Evolutionary conservation across 1,139 yeast genomes (phyloP).

Genomic region (Yamadazyma trypodendri): DNA sequence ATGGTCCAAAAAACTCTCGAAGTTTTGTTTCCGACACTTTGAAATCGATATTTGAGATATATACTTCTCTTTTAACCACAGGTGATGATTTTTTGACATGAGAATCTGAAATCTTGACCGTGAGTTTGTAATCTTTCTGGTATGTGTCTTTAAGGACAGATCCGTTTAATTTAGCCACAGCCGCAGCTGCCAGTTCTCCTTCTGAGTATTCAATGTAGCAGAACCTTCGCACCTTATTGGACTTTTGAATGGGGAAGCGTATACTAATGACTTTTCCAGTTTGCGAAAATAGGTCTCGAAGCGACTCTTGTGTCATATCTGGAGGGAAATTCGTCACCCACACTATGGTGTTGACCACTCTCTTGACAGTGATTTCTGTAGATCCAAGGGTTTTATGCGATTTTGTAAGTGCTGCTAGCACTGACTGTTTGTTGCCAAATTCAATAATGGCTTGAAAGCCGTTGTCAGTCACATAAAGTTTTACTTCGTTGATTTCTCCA

Average conservation of each 20-base stretch:
- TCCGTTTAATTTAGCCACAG: constrained; percentile 46
- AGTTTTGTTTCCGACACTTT: constrained; percentile 32
- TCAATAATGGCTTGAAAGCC: constrained; percentile 50
- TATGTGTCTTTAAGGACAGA: constrained; percentile 22
- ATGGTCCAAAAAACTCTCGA: constrained; percentile 22
- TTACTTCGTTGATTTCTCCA: constrained; percentile 45
- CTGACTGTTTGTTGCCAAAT: constrained; percentile 48
- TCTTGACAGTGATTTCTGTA: constrained; percentile 42
- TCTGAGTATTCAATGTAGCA: constrained; percentile 67
- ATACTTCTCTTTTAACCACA: constrained; percentile 31
- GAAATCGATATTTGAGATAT: constrained; percentile 73
- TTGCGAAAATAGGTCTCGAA: constrained; percentile 42
- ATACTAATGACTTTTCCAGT: constrained; percentile 52
- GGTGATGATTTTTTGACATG: constrained; percentile 12
- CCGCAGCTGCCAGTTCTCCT: constrained; percentile 46
- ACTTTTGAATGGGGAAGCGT: constrained; percentile 66
- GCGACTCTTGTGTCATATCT: constrained; percentile 35
- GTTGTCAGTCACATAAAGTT: constrained; percentile 22
- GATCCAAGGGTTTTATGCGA: constrained; percentile 49
- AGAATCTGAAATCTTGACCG: constrained; percentile 18
- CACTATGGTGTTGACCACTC: constrained; percentile 48
- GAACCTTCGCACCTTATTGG: constrained; percentile 61
- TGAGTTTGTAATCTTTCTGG: constrained; percentile 19
- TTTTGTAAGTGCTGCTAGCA: constrained; percentile 61
- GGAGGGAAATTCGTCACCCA: constrained; percentile 80